Evolutionary conservation across 768 basidiomycete species (phyloP).

Genomic region (Naganishia onofrii): DNA sequence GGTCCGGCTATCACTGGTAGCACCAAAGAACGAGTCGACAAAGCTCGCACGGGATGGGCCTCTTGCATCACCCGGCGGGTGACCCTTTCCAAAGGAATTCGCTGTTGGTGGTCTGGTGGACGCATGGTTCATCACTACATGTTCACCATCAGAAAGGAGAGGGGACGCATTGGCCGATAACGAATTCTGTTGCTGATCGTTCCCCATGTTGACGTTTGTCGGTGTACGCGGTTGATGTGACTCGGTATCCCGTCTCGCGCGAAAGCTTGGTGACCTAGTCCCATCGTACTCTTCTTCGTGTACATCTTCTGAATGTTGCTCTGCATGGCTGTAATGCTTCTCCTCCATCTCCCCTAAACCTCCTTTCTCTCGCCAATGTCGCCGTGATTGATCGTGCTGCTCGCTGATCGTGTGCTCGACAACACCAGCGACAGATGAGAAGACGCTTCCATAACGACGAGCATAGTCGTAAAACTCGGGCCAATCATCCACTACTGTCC

Average conservation of each 20-base stretch:
- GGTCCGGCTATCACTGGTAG: neutral
- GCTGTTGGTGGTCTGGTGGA: too few species aligned
- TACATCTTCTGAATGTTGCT: conserved; percentile 18
- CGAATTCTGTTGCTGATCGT: neutral
- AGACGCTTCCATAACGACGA: conserved; percentile 83
- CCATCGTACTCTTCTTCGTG: conserved; percentile 29
- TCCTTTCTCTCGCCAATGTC: conserved; percentile 8
- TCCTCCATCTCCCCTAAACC: neutral
- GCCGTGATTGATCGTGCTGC: neutral
- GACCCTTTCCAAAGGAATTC: too few species aligned
- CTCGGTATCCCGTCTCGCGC: conserved; percentile 40
- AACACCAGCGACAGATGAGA: conserved; percentile 66
- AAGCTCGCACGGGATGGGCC: conserved; percentile 24
- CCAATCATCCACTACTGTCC: conserved; percentile 93
- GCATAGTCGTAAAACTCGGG: conserved; percentile 97
- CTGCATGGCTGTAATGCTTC: neutral
- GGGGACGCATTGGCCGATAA: conserved; percentile 6
- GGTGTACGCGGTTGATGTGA: conserved; percentile 37
- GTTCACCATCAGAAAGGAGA: neutral
- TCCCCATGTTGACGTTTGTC: neutral
- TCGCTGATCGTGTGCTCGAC: conserved; percentile 13
- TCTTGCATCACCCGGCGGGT: neutral
- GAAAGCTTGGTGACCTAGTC: neutral
- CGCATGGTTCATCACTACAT: neutral
- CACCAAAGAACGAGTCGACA: conserved; percentile 26